Percentiles rank a stretch among this genome's conserved stretches.
phyloP scores from a whole-genome alignment of 2,329 filamentous ascomycete species.

The Colletotrichum sp. region DNA sequence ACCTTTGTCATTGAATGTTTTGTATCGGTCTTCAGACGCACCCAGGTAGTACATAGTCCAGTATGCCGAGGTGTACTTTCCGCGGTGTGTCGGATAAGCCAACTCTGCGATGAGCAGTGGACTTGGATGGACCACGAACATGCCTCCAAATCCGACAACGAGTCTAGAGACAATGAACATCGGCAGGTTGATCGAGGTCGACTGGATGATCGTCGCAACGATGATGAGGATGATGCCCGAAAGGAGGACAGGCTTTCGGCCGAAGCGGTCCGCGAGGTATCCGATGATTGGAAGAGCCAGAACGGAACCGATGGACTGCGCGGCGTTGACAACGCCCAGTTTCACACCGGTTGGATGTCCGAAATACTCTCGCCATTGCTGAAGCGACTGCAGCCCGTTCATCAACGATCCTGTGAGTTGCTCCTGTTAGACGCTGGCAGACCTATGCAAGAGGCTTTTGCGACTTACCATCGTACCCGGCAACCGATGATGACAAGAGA shows the following conservation, averaged over 20 bases:
- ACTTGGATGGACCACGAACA: constrained; percentile 42
- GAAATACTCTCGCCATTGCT: constrained; percentile 37
- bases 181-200: constrained; percentile 36
- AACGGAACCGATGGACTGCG: constrained; percentile 47
- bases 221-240: constrained; percentile 38
- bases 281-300: constrained; percentile 47
- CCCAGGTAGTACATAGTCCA: constrained; percentile 37
- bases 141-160: constrained; percentile 39
- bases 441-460: background rate
- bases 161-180: constrained; percentile 38
- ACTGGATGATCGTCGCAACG: constrained; percentile 40
- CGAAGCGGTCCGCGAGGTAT: constrained; percentile 39
- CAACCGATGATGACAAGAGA: constrained; percentile 10
- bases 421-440: background rate
- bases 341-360: constrained; percentile 31
- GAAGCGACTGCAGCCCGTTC: constrained; percentile 45
- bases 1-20: background rate
- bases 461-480: constrained; percentile 14
- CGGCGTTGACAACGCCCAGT: constrained; percentile 44
- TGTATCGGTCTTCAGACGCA: background rate
- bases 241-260: constrained; percentile 41
- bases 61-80: constrained; percentile 36
- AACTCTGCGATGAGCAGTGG: constrained; percentile 39
- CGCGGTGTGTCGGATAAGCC: constrained; percentile 38
- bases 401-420: constrained; percentile 34